phyloP scores from a whole-genome alignment of 2,329 filamentous ascomycete species.

The Lachnellula occidentalis region DNA sequence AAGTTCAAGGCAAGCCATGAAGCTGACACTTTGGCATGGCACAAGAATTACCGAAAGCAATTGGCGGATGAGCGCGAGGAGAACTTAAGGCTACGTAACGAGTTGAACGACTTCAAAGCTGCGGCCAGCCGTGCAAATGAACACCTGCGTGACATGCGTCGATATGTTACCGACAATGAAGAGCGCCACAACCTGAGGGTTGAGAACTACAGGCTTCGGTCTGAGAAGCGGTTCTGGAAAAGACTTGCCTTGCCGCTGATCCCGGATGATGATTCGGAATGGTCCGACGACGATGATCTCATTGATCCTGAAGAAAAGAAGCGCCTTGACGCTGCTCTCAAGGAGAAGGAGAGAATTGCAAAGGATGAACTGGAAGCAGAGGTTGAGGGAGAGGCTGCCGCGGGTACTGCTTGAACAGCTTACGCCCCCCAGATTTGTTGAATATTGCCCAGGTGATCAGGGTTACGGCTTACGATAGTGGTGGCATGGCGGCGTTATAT shows the following conservation, averaged over 20 bases:
- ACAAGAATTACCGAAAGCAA: slow-evolving; percentile 60
- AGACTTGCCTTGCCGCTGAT: slow-evolving; percentile 58
- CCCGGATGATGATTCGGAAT: slow-evolving; percentile 50
- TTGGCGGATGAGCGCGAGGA: slow-evolving; percentile 60
- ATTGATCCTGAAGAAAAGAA: slow-evolving; percentile 57
- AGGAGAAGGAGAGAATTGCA: slow-evolving; percentile 22
- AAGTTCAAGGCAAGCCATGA: slow-evolving; percentile 60
- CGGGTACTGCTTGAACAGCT: background rate
- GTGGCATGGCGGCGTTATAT: background rate
- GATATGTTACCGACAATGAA: slow-evolving; percentile 51
- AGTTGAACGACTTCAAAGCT: slow-evolving; percentile 62
- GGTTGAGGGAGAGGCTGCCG: slow-evolving; percentile 9
- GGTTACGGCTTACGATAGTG: background rate
- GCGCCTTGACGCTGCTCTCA: slow-evolving; percentile 30
- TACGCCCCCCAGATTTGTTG: background rate
- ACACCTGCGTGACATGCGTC: slow-evolving; percentile 50
- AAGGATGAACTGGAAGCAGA: slow-evolving; percentile 16
- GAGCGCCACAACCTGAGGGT: slow-evolving; percentile 48
- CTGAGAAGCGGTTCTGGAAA: slow-evolving; percentile 62
- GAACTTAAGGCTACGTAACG: slow-evolving; percentile 56
- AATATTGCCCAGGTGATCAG: background rate
- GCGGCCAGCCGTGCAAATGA: slow-evolving; percentile 55
- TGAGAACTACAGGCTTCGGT: slow-evolving; percentile 46
- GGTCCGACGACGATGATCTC: slow-evolving; percentile 60
- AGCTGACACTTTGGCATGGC: slow-evolving; percentile 57